Base-by-base conservation (phyloP, 805 yeast genomes). In the Wickerhamiella sorbophila region DNA sequence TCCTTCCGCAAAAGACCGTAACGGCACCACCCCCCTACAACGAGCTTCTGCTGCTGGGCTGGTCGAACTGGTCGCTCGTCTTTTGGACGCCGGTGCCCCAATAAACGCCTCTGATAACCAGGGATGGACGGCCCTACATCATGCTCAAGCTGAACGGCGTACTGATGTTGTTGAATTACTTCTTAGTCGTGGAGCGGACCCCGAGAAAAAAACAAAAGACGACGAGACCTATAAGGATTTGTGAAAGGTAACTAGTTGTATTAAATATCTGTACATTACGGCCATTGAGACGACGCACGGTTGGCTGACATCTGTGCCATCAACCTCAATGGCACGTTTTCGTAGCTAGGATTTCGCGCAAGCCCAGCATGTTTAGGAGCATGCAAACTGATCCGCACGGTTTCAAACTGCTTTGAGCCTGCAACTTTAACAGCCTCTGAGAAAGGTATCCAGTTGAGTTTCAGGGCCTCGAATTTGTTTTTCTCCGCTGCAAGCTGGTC, bases 101-200 rank as follows among this genome's bases (percentile, higher is more conserved):
- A 57, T 86, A 18, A 81, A 85, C 52, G 67, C 77, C 3, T 70
- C 71, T 31, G 96, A 87, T 54, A 48, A 50, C 10, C 18, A 41
- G 5, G 91, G 94, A 0, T 84, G 91, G 86, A 80, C 94, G 0
- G 77, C 95, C 1, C 57, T 88, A 45, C 94, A 84, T 57, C 94
- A 84, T 59, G 95, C 96, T 0, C 61, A 80, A 43, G 85, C 94
- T 0, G 97, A 87, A 59, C 95, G 95, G 0, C 78, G 77, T 51
- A 86, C 79, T 1, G 94, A 82, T 44, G 73, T 74, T 9, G 94
- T 82, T 0, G 65, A 75, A 1, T 53, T 64, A 27, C 61, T 87
- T 37, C 75, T 77, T 1, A 66, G 53, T 40, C 63, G 69, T 4
- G 88, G 88, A 0, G 95, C 94, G 0, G 85, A 81, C 49, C 57